Evolutionary conservation across 331 rosid genomes (phyloP).

Genomic region (Acacia pycnantha): DNA sequence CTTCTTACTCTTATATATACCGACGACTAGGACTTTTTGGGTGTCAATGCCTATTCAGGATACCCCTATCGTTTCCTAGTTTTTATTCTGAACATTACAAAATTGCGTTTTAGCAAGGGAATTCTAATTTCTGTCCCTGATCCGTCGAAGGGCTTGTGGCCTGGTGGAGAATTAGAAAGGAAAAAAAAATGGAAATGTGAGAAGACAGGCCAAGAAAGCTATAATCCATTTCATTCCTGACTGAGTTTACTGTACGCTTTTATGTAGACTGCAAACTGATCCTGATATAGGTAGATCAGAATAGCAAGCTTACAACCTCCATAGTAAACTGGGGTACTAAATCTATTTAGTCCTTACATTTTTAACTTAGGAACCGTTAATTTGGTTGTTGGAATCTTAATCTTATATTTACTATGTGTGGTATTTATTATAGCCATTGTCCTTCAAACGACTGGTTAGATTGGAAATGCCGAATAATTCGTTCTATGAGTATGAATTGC

Average conservation of each 20-base stretch:
- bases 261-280: background rate
- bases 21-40: background rate
- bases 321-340: background rate
- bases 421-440: background rate
- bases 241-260: background rate
- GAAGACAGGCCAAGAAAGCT: background rate
- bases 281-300: background rate
- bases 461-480: background rate
- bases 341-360: background rate
- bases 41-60: background rate
- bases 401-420: background rate
- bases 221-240: background rate
- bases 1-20: background rate
- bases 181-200: background rate
- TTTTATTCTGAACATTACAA: background rate
- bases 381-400: background rate
- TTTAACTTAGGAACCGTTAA: background rate
- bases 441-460: background rate
- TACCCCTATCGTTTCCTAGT: background rate
- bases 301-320: background rate
- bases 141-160: background rate
- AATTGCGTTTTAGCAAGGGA: constrained; percentile 4
- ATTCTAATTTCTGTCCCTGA: background rate
- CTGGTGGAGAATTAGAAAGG: background rate
- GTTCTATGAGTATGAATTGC: background rate